Percentiles rank a stretch among this genome's conserved stretches.
These are phyloP conservation scores for Saksenaea vasiformis DNA, from an alignment of 371 early-diverging fungal species.

Conservation along the genomic window DNA sequence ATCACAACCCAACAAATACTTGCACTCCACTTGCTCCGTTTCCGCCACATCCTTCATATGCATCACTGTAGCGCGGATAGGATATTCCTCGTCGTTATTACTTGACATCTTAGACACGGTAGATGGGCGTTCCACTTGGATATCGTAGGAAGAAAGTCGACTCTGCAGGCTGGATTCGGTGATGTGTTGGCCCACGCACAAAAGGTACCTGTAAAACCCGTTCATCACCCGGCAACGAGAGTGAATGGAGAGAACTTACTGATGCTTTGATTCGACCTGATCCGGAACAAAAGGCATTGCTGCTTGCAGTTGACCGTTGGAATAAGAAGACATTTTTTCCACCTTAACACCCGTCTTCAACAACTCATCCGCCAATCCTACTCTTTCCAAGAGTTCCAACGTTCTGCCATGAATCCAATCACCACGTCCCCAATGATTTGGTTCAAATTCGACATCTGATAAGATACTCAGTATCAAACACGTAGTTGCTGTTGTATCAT, in stretches of 20 bases:
- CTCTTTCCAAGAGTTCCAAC: conserved; percentile 39
- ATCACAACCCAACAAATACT: conserved; percentile 47
- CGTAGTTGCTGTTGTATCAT: background rate
- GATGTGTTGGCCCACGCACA: conserved; percentile 52
- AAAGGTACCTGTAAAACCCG: conserved; percentile 27
- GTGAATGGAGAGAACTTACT: conserved; percentile 28
- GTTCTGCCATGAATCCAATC: conserved; percentile 54
- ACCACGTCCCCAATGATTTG: conserved; percentile 54
- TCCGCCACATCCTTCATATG: conserved; percentile 31
- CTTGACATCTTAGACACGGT: conserved; percentile 23
- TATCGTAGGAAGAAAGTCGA: conserved; percentile 26
- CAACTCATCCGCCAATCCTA: conserved; percentile 31
- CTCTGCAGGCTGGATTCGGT: conserved; percentile 44
- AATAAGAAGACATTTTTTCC: conserved; percentile 37
- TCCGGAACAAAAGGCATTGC: conserved; percentile 49
- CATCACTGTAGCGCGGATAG: conserved; percentile 38
- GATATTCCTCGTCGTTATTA: conserved; percentile 20
- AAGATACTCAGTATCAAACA: background rate
- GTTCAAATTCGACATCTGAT: conserved; percentile 43
- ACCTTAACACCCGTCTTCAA: conserved; percentile 47
- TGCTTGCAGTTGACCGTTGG: conserved; percentile 32
- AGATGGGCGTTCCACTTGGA: conserved; percentile 45
- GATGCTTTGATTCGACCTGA: conserved; percentile 43
- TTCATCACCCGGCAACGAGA: background rate
- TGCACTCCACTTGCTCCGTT: conserved; percentile 39